Base-by-base conservation (phyloP, 306 rosid genomes). In the Prunus davidiana region DNA sequence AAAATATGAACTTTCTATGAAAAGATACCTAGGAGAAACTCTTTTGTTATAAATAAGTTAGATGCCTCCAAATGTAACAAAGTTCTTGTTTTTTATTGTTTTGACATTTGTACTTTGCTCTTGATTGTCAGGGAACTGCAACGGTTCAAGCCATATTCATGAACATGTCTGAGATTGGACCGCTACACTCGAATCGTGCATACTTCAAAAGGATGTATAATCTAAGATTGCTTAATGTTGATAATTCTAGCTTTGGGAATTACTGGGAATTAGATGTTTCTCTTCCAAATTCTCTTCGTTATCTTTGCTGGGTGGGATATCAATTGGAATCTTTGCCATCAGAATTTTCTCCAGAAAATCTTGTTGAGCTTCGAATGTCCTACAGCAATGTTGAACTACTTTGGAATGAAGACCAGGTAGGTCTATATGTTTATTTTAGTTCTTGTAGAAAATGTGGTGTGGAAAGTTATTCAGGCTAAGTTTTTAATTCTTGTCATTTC, bases 191-290 rank as follows among this genome's bases (percentile, higher is more conserved):
- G 34, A 64, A 67, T 72, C 86, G 72, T 69, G 24, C 10, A 7
- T 64, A 74, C 64, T 84, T 80, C 45, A 46, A 41, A 64, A 41
- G 5, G 2, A 73, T 84, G 84, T 64, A 25, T 50, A 73, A 81
- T 8, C 69, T 84, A 41, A 78, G 66, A 67, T 16, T 80, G 18
- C 80, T 84, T 0, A 55, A 38, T 51, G 22, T 63, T 67, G 9
- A 54, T 22, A 52, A 18, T 52, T 3, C 20, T 15, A 28, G 11
- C 52, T 49, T 12, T 13, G 52, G 5, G 5, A 49, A 49, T 49
- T 49, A 49, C 52, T 12, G 2, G 52, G 16, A 12, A 49, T 49
- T 12, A 49, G 5, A 2, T 3, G 52, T 49, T 12, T 73, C 27
- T 73, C 74, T 82, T 77, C 82, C 85, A 3, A 16, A 19, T 72